Conservation (phyloP, 192 early-diverging fungal genomes). For the Backusella westeae region DNA sequence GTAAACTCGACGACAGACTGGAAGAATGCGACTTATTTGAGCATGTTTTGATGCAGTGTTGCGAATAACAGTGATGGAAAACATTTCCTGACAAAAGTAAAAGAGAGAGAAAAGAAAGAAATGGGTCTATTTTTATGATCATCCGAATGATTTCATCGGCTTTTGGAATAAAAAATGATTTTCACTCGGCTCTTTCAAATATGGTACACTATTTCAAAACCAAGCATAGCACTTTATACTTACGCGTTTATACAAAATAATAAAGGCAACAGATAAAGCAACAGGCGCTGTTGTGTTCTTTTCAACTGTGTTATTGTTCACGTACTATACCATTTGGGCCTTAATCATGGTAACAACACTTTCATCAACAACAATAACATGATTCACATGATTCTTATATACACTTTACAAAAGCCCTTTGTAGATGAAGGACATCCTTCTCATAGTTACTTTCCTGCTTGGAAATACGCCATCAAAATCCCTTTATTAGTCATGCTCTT, state of each 20-base stretch:
- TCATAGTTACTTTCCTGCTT: slow-evolving; percentile 75
- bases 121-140: neutral
- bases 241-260: neutral
- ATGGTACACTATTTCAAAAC: neutral
- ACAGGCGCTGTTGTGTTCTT: slow-evolving; percentile 77
- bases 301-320: slow-evolving; percentile 69
- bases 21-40: neutral
- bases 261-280: slow-evolving; percentile 63
- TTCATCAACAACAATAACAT: neutral
- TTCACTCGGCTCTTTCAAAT: no score
- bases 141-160: neutral
- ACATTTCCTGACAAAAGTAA: neutral
- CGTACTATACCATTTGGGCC: slow-evolving; percentile 91
- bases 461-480: slow-evolving; percentile 82
- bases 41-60: neutral
- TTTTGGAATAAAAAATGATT: no score
- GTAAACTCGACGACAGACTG: slow-evolving; percentile 8
- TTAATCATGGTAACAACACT: slow-evolving; percentile 69
- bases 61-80: neutral
- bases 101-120: neutral
- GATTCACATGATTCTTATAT: no score
- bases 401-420: slow-evolving; percentile 60
- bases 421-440: slow-evolving; percentile 78
- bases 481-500: slow-evolving; percentile 81
- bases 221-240: neutral